A percentile compares a stretch with the other conserved stretches of the same genome.
Evolutionary conservation across 2,329 filamentous ascomycete species (phyloP).

Genomic region (Aspergillus awamori): DNA sequence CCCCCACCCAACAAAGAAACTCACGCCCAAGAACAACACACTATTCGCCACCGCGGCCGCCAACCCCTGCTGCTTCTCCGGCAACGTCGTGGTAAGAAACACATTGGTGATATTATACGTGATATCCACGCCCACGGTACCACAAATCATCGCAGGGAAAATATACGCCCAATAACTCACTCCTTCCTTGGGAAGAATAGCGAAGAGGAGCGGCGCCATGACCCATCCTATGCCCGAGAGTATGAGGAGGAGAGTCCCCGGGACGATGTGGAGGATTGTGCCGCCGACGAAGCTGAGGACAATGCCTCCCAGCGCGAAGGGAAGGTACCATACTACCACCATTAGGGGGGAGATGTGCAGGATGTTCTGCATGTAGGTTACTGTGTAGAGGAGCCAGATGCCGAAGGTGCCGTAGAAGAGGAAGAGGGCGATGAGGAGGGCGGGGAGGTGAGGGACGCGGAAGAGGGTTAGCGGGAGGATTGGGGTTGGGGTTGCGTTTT

Average conservation of each 20-base stretch:
- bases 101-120: constrained; percentile 77
- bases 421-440: constrained; percentile 63
- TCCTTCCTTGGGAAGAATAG: constrained; percentile 59
- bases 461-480: constrained; percentile 72
- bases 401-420: constrained; percentile 71
- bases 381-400: constrained; percentile 70
- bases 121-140: constrained; percentile 74
- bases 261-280: constrained; percentile 67
- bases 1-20: constrained; percentile 69
- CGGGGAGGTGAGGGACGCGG: constrained; percentile 67
- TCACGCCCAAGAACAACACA: constrained; percentile 71
- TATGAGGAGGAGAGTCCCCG: constrained; percentile 64
- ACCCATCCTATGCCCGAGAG: constrained; percentile 65
- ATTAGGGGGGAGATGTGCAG: constrained; percentile 62
- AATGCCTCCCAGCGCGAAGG: constrained; percentile 69
- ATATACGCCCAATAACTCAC: constrained; percentile 72
- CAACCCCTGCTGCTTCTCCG: constrained; percentile 67
- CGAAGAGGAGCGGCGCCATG: constrained; percentile 63
- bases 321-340: constrained; percentile 69
- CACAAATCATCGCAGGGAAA: constrained; percentile 64
- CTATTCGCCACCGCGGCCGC: constrained; percentile 73
- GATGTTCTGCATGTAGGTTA: constrained; percentile 66
- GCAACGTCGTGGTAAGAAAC: constrained; percentile 74
- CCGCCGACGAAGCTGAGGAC: constrained; percentile 66
- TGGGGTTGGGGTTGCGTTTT: no score